These are phyloP conservation scores for Coniosporium tulheliwenetii DNA, from an alignment of 2,329 filamentous ascomycete species.

Conservation along the genomic window DNA sequence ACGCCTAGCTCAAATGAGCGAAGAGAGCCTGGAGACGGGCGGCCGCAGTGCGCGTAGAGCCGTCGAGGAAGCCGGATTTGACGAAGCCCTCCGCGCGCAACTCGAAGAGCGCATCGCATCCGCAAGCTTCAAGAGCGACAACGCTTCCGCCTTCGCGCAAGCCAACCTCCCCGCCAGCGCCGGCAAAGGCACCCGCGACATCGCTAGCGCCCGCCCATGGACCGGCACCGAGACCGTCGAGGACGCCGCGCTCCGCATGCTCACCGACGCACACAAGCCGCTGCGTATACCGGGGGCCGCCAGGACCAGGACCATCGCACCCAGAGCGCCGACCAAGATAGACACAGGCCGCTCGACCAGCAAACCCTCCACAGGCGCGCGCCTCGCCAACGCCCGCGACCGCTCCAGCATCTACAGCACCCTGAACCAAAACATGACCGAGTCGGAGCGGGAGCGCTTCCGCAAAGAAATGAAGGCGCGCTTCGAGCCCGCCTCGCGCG, in stretches of 20 bases:
- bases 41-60: constrained; percentile 38
- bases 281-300: constrained; percentile 17
- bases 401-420: constrained; percentile 38
- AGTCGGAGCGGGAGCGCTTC: constrained; percentile 57
- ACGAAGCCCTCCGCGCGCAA: constrained; percentile 40
- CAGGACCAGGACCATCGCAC: constrained; percentile 9
- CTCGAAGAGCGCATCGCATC: constrained; percentile 43
- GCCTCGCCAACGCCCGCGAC: constrained; percentile 43
- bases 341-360: constrained; percentile 27
- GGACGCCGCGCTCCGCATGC: constrained; percentile 70
- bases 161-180: constrained; percentile 42
- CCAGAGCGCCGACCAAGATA: constrained; percentile 27
- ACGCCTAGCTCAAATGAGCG: constrained; percentile 42
- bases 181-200: constrained; percentile 50
- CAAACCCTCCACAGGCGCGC: constrained; percentile 26
- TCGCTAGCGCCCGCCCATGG: constrained; percentile 59
- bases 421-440: constrained; percentile 41
- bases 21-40: constrained; percentile 39
- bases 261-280: constrained; percentile 46
- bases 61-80: constrained; percentile 47
- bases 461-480: constrained; percentile 63
- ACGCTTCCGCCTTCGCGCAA: constrained; percentile 38
- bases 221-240: constrained; percentile 57
- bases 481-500: constrained; percentile 56
- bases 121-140: constrained; percentile 36